Base-by-base conservation (phyloP, 805 yeast species). In the Metschnikowia orientalis region DNA sequence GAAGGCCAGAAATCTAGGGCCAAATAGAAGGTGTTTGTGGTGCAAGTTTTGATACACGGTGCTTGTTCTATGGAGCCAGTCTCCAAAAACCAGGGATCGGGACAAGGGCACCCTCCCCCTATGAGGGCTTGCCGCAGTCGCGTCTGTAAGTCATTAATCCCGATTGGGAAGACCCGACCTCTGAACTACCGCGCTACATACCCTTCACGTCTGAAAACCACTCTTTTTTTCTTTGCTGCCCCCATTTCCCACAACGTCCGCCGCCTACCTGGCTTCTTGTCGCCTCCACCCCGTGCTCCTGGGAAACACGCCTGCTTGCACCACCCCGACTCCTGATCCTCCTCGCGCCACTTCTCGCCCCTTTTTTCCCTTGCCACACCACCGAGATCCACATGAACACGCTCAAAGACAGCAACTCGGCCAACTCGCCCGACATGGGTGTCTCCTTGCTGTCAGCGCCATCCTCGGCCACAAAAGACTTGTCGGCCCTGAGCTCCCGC, bases 321-420 rank as follows among this genome's bases (percentile, higher is more conserved):
- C 23, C 23, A n/a, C 14, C 21, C 17, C 17, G 10, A 7, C 11
- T 12, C 11, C 10, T 20, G 9, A 10, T n/a, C n/a, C n/a, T n/a
- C n/a, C 20, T 18, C 20, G 8, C 8, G 20, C 20, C 20, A 6
- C 20, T 7, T 18, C 20, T 8, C 20, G 20, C 8, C 8, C 20
- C 20, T 18, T 8, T 18, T 18, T 18, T 18, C 20, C 20, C 20
- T 6, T 22, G 6, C 24, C 13, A 22, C 12, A 6, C 6, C 24
- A 22, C 24, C 5, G n/a, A 12, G 12, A 22, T 22, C 24, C 25
- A 14, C 23, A 51, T 52, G 57, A 49, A 50, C 38, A 50, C 51
- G 18, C 52, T 55, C 19, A 43, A 45, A 30, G 58, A 55, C 39
- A 41, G 48, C 35, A 47, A 44, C 32, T 35, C 40, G 22, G 30